phyloP scores from a whole-genome alignment of 192 early-diverging fungal genomes.

The Podila minutissima region DNA sequence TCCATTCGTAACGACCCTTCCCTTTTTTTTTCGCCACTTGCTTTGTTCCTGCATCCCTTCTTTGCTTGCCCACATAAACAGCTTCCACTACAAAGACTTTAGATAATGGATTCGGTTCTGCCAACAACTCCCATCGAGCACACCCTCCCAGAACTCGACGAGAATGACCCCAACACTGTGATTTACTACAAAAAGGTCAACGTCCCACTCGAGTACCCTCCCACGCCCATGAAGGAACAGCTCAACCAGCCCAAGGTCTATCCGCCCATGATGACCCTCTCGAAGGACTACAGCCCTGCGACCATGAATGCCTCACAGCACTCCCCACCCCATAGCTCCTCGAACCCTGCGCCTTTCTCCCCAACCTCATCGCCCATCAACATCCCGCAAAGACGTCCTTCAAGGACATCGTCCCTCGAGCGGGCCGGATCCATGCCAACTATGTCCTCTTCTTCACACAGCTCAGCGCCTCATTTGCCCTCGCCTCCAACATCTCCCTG shows the following conservation, averaged over 20 bases:
- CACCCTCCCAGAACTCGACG: background rate
- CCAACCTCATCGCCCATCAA: constrained; percentile 19
- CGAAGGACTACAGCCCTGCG: constrained; percentile 7
- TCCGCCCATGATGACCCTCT: constrained; percentile 46
- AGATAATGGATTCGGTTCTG: background rate
- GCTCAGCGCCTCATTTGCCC: constrained; percentile 5
- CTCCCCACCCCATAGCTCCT: background rate
- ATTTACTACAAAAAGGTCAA: constrained; percentile 30
- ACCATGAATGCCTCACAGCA: background rate
- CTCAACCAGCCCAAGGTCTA: constrained; percentile 25
- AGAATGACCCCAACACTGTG: constrained; percentile 1
- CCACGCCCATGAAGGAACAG: constrained; percentile 29
- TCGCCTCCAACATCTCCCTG: constrained; percentile 41
- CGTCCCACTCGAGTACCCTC: constrained; percentile 35
- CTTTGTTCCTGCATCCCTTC: background rate
- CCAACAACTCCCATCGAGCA: background rate
- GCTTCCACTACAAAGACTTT: background rate
- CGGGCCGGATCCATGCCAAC: constrained; percentile 17
- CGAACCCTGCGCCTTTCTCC: background rate
- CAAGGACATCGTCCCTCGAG: background rate
- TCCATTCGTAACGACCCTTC: constrained; percentile 8
- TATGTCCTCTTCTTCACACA: background rate
- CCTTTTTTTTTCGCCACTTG: background rate
- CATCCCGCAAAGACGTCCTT: constrained; percentile 13
- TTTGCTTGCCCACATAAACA: background rate